Evolutionary conservation across 768 basidiomycete genomes (phyloP), one percentile per base, ranked within the genome.

Genomic region (Lactarius pseudohatsudake): DNA sequence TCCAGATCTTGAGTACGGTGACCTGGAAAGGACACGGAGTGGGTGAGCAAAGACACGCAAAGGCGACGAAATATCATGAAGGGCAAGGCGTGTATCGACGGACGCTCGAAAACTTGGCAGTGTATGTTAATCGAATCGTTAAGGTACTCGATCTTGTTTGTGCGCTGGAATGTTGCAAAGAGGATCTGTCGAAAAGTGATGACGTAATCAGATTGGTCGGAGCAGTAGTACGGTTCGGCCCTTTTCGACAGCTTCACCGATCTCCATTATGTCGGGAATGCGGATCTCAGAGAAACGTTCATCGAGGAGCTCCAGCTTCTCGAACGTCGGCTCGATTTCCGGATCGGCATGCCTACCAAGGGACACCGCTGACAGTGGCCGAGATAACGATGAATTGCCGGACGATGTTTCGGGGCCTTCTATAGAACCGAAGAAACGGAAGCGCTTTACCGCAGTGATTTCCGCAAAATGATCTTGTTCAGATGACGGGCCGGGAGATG

Each of bases 231-330:
- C 22, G 11, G n/a, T 4, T 13, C n/a, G n/a, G 22, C 4, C 47
- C 13, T 22, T 26, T 50, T 50, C 11, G 5, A 50, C 15, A 6
- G 22, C 13, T 26, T 50, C 22, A 0, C 13, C 47, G 5, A 50
- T 15, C 4, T 26, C 3, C 5, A 1, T 11, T 6, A 5, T 13
- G 47, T 50, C 22, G 13, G 6, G 4, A 26, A 26, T 13, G 22
- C 5, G 47, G 22, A 50, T 26, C 22, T 22, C 2, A 15, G 5
- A 13, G 47, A 22, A 13, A 26, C 15, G 4, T 5, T 5, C 22
- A 0, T 0, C 0, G 2, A 47, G 45, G 45, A 15, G n/a, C 5
- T 50, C 2, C 22, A 0, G 0, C 13, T 13, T 6, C 47, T 26
- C 47, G 22, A 22, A 26, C 26, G 26, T 26, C 26, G 26, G 26